phyloP scores from a whole-genome alignment of 805 yeast species.

The Cyberlindnera nakhonratchasimensis region DNA sequence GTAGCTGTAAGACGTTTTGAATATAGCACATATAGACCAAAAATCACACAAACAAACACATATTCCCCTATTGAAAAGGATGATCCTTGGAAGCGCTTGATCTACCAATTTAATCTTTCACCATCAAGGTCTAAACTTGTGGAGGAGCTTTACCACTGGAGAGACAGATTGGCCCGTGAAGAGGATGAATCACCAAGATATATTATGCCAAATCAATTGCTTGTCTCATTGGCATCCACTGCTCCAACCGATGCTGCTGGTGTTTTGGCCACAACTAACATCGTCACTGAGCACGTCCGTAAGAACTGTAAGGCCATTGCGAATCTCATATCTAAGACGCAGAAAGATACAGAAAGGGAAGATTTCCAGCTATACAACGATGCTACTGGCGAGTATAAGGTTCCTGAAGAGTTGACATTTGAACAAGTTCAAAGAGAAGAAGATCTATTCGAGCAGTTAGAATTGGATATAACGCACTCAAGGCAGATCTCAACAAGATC shows the following conservation, averaged over 20 bases:
- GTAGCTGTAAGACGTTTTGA: conserved; percentile 84
- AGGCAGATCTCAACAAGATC: background rate
- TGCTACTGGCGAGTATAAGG: conserved; percentile 9
- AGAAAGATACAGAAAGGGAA: conserved; percentile 28
- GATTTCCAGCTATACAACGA: conserved; percentile 38
- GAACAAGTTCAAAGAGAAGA: conserved; percentile 16
- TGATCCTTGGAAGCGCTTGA: conserved; percentile 66
- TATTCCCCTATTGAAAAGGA: conserved; percentile 49
- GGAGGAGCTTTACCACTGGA: conserved; percentile 69
- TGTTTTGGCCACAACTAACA: conserved; percentile 45
- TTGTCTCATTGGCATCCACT: conserved; percentile 56
- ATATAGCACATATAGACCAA: conserved; percentile 61
- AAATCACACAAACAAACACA: conserved; percentile 30
- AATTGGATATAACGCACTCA: background rate
- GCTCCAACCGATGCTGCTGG: conserved; percentile 58
- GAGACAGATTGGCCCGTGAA: conserved; percentile 70
- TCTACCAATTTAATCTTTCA: conserved; percentile 64
- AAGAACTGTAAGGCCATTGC: conserved; percentile 56
- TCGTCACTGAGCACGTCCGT: conserved; percentile 54
- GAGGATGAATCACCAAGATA: conserved; percentile 83
- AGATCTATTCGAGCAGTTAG: conserved; percentile 4
- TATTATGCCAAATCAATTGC: conserved; percentile 76
- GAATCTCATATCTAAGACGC: conserved; percentile 41
- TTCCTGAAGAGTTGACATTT: conserved; percentile 7
- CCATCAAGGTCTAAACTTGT: conserved; percentile 50